Evolutionary conservation across 148 eudicot species (phyloP).

Genomic region (Heliamphora exappendiculata): DNA sequence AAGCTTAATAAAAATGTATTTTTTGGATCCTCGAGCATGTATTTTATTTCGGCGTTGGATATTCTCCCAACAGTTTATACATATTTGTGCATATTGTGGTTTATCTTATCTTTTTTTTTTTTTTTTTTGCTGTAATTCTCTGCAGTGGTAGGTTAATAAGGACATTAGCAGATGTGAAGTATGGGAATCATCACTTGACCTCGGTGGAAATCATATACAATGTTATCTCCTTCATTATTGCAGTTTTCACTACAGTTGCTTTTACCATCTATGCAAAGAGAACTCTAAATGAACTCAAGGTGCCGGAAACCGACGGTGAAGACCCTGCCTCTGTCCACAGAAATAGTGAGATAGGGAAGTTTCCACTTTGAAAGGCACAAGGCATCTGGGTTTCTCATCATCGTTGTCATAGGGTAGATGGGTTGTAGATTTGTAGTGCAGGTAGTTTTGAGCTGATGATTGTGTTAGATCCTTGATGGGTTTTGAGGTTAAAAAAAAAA

Average conservation of each 20-base stretch:
- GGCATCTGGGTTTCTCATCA: constrained; percentile 6
- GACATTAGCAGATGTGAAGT: constrained; percentile 84
- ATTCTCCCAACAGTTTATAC: not conserved
- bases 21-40: too few species aligned
- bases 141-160: constrained; percentile 87
- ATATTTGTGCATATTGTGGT: not conserved
- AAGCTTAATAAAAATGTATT: too few species aligned
- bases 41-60: too few species aligned
- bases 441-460: not conserved
- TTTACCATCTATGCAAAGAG: constrained; percentile 78
- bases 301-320: constrained; percentile 34
- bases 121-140: constrained; percentile 1
- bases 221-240: constrained; percentile 64
- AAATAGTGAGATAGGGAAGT: constrained; percentile 49
- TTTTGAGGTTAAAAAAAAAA: not conserved
- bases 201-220: constrained; percentile 82
- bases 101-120: not conserved
- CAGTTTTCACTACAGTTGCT: constrained; percentile 46
- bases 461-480: not conserved
- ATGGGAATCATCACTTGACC: constrained; percentile 69
- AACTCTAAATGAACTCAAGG: constrained; percentile 56
- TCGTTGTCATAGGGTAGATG: not conserved
- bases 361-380: constrained; percentile 54
- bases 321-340: constrained; percentile 16
- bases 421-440: not conserved